Evolutionary conservation across 441 rosid genomes (phyloP).

Genomic region (Erysimum pusillum): DNA sequence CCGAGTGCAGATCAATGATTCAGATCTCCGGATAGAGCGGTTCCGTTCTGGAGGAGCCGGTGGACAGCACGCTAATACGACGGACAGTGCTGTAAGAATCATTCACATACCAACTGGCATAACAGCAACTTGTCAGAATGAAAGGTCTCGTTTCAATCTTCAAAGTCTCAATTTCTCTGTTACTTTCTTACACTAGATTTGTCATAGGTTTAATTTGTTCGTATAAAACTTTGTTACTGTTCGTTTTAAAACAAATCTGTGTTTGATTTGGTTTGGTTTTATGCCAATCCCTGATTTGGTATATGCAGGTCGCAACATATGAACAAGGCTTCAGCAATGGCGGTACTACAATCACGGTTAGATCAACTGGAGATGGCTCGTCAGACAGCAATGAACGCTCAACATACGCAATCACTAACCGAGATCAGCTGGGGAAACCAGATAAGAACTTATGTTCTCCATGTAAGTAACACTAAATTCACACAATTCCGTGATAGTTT

Average conservation of each 20-base stretch:
- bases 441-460: constrained; percentile 90
- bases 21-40: constrained; percentile 93
- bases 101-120: constrained; percentile 91
- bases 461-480: constrained; percentile 58
- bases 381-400: constrained; percentile 88
- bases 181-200: not conserved
- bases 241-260: not conserved
- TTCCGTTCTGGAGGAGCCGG: constrained; percentile 94
- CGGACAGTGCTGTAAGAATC: constrained; percentile 96
- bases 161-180: not conserved
- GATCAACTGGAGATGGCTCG: constrained; percentile 95
- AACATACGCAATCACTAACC: constrained; percentile 92
- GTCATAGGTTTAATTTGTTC: too few species aligned
- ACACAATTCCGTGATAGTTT: constrained; percentile 6
- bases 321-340: constrained; percentile 98
- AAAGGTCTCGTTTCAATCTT: constrained; percentile 64
- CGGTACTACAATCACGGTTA: constrained; percentile 91
- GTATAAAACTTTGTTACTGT: not conserved
- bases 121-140: constrained; percentile 91
- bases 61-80: constrained; percentile 92
- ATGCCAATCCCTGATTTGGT: not conserved
- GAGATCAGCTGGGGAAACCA: constrained; percentile 98
- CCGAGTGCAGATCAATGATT: constrained; percentile 84
- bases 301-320: constrained; percentile 81
- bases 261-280: not conserved